Evolutionary conservation across 345 rosid genomes (phyloP).

Genomic region (Conringia planisiliqua): DNA sequence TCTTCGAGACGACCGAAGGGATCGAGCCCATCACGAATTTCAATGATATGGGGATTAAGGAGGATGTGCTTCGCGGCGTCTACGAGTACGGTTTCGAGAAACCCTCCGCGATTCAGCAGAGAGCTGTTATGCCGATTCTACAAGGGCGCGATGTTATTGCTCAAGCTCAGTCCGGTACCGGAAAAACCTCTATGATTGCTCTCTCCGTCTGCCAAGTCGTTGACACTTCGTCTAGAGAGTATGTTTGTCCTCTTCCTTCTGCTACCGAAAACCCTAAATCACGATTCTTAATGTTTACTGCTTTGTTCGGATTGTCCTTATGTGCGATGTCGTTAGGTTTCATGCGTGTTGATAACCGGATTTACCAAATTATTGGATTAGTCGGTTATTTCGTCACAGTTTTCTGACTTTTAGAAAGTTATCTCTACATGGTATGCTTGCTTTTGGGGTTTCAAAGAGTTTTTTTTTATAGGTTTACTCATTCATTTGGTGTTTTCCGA

Average conservation of each 20-base stretch:
- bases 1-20: conserved; percentile 87
- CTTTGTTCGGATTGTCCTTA: neutral
- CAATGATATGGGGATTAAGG: conserved; percentile 80
- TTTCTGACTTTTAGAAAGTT: neutral
- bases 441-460: neutral
- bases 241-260: conserved; percentile 19
- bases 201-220: conserved; percentile 86
- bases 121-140: conserved; percentile 91
- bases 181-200: conserved; percentile 95
- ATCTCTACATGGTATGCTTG: neutral
- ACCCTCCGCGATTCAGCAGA: conserved; percentile 95
- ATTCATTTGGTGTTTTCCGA: neutral
- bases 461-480: neutral
- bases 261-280: conserved; percentile 32
- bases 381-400: neutral
- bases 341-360: neutral
- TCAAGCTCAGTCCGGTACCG: conserved; percentile 99
- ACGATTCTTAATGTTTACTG: neutral
- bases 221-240: conserved; percentile 76
- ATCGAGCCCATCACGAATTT: conserved; percentile 81
- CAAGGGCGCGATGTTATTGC: conserved; percentile 94
- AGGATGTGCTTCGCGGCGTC: conserved; percentile 78
- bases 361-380: neutral
- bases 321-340: neutral
- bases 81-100: conserved; percentile 87